Conservation (phyloP, 768 basidiomycete genomes). For the Rhizopogon sp. region DNA sequence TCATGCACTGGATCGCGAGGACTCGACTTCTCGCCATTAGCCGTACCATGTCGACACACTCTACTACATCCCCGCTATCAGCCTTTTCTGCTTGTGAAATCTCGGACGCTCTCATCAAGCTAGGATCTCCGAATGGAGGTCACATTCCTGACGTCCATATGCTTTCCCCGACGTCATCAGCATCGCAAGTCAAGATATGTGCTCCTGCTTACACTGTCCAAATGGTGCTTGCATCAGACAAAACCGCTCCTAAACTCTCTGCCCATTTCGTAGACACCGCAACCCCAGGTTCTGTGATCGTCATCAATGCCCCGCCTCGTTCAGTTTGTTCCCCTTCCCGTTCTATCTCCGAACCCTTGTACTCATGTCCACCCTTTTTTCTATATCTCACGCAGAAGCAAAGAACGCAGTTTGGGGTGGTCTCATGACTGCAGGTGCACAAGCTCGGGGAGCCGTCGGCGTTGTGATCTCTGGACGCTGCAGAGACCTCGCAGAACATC, state of each 20-base stretch:
- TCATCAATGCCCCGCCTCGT: conserved; percentile 76
- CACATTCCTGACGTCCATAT: conserved; percentile 73
- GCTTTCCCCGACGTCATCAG: conserved; percentile 29
- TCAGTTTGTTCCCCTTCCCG: conserved; percentile 21
- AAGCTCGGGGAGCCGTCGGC: conserved; percentile 61
- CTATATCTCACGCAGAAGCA: conserved; percentile 36
- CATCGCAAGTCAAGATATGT: conserved; percentile 44
- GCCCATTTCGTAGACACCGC: conserved; percentile 83
- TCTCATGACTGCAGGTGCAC: conserved; percentile 84
- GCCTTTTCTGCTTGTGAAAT: conserved; percentile 76
- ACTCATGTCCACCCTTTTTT: background rate
- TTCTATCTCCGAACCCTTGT: background rate
- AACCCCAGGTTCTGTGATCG: conserved; percentile 56
- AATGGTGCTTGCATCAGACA: conserved; percentile 64
- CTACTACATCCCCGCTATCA: conserved; percentile 13
- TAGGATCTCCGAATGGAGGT: conserved; percentile 67
- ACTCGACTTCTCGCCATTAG: conserved; percentile 6
- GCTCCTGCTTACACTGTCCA: conserved; percentile 86
- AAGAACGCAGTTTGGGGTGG: conserved; percentile 92
- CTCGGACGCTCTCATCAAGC: conserved; percentile 85
- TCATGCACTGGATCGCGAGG: background rate
- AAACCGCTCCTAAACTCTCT: conserved; percentile 54
- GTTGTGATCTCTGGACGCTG: conserved; percentile 83
- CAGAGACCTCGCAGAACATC: conserved; percentile 79
- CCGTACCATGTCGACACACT: conserved; percentile 13